Conservation (phyloP, 1,284 basidiomycete species). For the Pyrrhoderma noxium region DNA sequence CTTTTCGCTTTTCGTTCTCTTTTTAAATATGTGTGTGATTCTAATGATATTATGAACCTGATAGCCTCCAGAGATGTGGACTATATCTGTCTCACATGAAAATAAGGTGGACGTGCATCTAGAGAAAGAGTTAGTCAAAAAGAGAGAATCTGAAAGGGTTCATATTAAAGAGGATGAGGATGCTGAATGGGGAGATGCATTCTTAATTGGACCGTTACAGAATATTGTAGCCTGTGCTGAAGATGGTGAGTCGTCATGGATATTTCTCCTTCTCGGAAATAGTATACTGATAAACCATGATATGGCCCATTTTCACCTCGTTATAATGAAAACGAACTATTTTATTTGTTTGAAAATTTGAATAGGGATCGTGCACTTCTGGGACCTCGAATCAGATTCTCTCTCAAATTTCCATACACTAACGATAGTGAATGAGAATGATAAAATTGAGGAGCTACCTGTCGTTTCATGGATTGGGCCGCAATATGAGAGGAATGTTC, state of each 20-base stretch:
- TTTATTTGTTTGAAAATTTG: not conserved
- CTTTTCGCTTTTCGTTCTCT: not conserved
- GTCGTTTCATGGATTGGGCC: constrained; percentile 5
- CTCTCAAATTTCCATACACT: constrained; percentile 1
- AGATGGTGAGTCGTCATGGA: constrained; percentile 9
- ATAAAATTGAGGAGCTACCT: constrained; percentile 10
- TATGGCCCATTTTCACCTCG: too few relatives aligned
- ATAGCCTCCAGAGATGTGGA: constrained; percentile 15
- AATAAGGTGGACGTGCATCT: constrained; percentile 1
- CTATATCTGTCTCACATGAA: not conserved
- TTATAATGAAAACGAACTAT: too few relatives aligned
- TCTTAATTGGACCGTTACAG: constrained; percentile 11
- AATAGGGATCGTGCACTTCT: constrained; percentile 11
- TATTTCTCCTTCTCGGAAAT: not conserved
- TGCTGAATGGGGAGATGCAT: constrained; percentile 13
- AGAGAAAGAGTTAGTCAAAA: not conserved
- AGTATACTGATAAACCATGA: not conserved
- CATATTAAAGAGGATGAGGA: not conserved
- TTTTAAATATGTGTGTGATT: not conserved
- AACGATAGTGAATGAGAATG: constrained; percentile 1
- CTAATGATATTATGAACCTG: not conserved
- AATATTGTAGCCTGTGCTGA: constrained; percentile 7
- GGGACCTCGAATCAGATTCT: not conserved
- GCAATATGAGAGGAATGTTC: not conserved
- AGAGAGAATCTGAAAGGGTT: not conserved